Evolutionary conservation across 2,329 filamentous ascomycete genomes (phyloP).

Genomic region (Paradendryphiella salina): DNA sequence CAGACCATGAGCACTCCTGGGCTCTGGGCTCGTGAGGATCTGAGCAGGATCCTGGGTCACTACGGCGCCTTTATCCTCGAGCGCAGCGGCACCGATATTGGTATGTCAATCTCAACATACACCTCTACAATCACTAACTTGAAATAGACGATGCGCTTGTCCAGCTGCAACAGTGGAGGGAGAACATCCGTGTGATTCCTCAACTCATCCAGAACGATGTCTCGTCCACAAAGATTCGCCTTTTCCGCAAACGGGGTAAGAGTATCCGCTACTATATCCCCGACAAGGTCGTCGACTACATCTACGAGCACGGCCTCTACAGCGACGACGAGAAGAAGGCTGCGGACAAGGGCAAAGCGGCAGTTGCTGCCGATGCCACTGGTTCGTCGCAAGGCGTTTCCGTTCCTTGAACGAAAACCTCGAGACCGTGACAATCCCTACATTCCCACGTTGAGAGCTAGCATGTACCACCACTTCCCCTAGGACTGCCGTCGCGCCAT

Average conservation of each 20-base stretch:
- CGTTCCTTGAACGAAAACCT: slow-evolving; percentile 17
- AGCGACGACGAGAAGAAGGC: slow-evolving; percentile 45
- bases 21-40: slow-evolving; percentile 81
- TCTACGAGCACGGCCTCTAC: slow-evolving; percentile 48
- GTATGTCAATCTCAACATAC: slow-evolving; percentile 18
- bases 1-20: slow-evolving; percentile 57
- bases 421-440: not conserved
- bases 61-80: slow-evolving; percentile 88
- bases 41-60: slow-evolving; percentile 82
- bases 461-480: slow-evolving; percentile 18
- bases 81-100: slow-evolving; percentile 80
- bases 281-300: slow-evolving; percentile 46
- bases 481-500: slow-evolving; percentile 25
- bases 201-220: slow-evolving; percentile 87
- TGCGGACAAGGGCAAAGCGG: slow-evolving; percentile 42
- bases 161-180: slow-evolving; percentile 78
- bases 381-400: slow-evolving; percentile 29
- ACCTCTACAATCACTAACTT: slow-evolving; percentile 15
- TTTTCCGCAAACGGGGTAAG: slow-evolving; percentile 60
- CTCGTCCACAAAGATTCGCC: slow-evolving; percentile 77
- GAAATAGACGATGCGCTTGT: slow-evolving; percentile 73
- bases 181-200: slow-evolving; percentile 85
- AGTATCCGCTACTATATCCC: slow-evolving; percentile 50
- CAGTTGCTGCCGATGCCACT: slow-evolving; percentile 24
- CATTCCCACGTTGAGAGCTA: not conserved